Percentiles rank a stretch among this genome's conserved stretches.
phyloP scores from a whole-genome alignment of 2,329 filamentous ascomycete genomes.

The Alternaria longipes region DNA sequence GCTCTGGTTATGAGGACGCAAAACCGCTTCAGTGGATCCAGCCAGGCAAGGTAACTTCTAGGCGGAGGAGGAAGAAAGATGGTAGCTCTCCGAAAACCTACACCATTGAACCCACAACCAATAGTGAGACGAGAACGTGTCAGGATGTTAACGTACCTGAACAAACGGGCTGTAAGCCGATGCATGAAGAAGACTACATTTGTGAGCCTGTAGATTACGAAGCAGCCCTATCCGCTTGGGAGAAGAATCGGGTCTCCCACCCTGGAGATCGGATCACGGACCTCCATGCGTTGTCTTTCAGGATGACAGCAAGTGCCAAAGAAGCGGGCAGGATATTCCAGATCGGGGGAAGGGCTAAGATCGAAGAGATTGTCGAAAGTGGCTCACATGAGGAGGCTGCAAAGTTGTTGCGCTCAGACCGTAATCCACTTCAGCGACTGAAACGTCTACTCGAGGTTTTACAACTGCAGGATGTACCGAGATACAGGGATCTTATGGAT shows the following conservation, averaged over 20 bases:
- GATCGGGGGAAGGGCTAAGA: constrained; percentile 19
- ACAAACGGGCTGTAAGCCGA: not conserved
- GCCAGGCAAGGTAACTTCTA: constrained; percentile 42
- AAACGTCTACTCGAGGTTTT: constrained; percentile 27
- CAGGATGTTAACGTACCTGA: not conserved
- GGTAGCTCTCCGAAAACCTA: constrained; percentile 20
- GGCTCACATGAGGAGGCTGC: constrained; percentile 23
- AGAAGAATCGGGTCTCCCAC: not conserved
- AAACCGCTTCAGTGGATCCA: constrained; percentile 47
- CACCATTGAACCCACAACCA: not conserved
- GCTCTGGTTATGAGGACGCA: constrained; percentile 44
- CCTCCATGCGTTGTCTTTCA: constrained; percentile 1
- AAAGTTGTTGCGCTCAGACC: constrained; percentile 21
- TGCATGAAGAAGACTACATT: not conserved
- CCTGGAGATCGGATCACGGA: constrained; percentile 10
- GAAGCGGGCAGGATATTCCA: constrained; percentile 19
- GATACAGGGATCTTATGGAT: constrained; percentile 30
- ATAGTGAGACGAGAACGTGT: not conserved
- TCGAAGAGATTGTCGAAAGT: constrained; percentile 27
- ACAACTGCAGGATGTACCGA: constrained; percentile 31
- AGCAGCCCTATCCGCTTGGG: not conserved
- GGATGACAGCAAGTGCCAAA: not conserved
- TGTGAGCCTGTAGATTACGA: constrained; percentile 10
- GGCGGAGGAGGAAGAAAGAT: constrained; percentile 28
- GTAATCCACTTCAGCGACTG: constrained; percentile 28